Percentiles rank a stretch among this genome's conserved stretches.
Conservation (phyloP, 2,329 filamentous ascomycete genomes). For the Juglanconis oblonga region DNA sequence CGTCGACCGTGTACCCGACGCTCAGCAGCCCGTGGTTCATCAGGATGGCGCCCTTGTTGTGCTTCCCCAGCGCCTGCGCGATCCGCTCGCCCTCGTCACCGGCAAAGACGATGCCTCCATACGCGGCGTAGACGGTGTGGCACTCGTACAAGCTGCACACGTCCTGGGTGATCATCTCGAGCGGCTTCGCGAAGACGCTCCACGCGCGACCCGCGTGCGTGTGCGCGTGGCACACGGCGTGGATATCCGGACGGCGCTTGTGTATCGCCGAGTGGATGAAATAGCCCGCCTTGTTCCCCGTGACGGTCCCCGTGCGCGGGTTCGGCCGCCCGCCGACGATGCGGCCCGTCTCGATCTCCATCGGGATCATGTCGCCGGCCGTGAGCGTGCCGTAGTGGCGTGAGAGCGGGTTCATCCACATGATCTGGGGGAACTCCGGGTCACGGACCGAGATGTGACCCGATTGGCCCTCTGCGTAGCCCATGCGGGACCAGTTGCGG, state of each 20-base stretch:
- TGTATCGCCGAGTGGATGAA: constrained; percentile 68
- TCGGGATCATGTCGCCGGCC: constrained; percentile 65
- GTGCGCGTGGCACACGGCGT: constrained; percentile 68
- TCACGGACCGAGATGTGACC: constrained; percentile 65
- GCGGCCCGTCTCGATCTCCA: constrained; percentile 55
- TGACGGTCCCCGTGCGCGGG: constrained; percentile 33
- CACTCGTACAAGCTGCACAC: constrained; percentile 63
- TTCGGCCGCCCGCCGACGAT: constrained; percentile 61
- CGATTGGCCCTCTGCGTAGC: constrained; percentile 63
- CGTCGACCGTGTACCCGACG: constrained; percentile 69
- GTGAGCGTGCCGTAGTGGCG: constrained; percentile 65
- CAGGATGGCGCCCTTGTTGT: constrained; percentile 61
- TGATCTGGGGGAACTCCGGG: constrained; percentile 56
- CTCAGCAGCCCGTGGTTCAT: constrained; percentile 72
- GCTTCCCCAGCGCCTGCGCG: constrained; percentile 56
- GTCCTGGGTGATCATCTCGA: constrained; percentile 72
- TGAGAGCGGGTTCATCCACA: constrained; percentile 71
- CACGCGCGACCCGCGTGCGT: constrained; percentile 65
- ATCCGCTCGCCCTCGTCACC: constrained; percentile 63
- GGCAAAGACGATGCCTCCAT: constrained; percentile 54
- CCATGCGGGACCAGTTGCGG: constrained; percentile 61
- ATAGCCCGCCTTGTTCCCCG: constrained; percentile 67
- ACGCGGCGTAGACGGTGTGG: constrained; percentile 58
- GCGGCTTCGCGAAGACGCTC: constrained; percentile 59
- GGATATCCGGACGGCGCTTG: constrained; percentile 61